Base-by-base conservation (phyloP, 2,329 filamentous ascomycete genomes). In the Claviceps sorghi region DNA sequence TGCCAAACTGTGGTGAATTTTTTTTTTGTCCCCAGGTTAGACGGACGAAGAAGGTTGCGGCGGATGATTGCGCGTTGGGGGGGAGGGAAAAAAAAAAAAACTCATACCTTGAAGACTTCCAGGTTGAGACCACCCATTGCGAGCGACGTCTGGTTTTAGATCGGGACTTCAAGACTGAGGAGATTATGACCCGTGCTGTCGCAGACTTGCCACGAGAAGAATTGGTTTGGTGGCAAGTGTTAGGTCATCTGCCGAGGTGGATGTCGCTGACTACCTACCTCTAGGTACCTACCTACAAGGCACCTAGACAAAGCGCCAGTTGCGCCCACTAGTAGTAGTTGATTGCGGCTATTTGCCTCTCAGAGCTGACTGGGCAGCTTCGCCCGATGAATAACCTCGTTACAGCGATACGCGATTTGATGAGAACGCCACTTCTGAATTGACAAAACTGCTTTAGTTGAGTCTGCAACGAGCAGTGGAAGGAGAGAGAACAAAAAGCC, bases 51-150 rank as follows among this genome's bases (percentile, higher is more conserved):
- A 42, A 15, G 3, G 26, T 26, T 26, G 26, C 26, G 26, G 26
- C 5, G 26, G 26, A 26, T 26, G 26, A 26, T 26, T 3, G 26
- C 26, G 26, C 26, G 26, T 26, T 26, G 26, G 26, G 26, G 26
- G 5, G 26, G 26, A 22, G 9, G 47, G 36, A 21, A 40, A 40
- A 19, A n/a, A 40, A 19, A 19, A 41, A 41, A 19, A 41, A 19
- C 15, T 6, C 9, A 41, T 6, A 93, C 91, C 74, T 96, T 97
- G 78, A 95, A 90, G 58, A 96, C 82, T 74, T 97, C 91, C 54
- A 97, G 79, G 68, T 95, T 96, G 30, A 90, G 79, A 51, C 90
- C 88, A 50, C 80, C 87, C 82, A 95, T 82, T 19, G 42, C 17
- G 42, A 32, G 11, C 15, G 11, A 2, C 10, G 36, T 21, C 70